These are phyloP conservation scores for Castanospermum australe DNA, from an alignment of 306 rosid genomes.

Conservation along the genomic window DNA sequence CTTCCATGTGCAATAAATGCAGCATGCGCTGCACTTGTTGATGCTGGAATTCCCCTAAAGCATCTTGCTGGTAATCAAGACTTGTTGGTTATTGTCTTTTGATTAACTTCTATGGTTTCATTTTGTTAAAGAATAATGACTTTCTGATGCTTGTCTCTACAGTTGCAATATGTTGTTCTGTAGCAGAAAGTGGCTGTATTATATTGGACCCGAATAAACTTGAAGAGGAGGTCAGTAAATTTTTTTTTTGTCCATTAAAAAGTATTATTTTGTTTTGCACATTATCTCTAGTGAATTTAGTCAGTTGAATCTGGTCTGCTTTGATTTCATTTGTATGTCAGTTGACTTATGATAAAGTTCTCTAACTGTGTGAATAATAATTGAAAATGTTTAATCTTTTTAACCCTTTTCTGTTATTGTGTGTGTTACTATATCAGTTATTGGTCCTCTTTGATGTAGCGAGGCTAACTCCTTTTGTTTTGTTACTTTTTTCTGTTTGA, in stretches of 20 bases:
- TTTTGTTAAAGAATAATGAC: conserved; percentile 28
- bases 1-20: conserved; percentile 96
- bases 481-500: neutral
- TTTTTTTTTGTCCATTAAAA: neutral
- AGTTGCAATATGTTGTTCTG: conserved; percentile 91
- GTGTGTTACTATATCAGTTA: neutral
- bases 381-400: neutral
- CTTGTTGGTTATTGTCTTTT: conserved; percentile 14
- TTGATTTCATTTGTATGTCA: neutral
- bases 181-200: conserved; percentile 60
- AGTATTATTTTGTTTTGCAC: neutral
- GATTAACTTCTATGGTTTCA: conserved; percentile 14
- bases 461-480: neutral
- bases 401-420: neutral
- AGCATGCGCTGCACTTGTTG: conserved; percentile 89
- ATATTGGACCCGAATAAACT: conserved; percentile 81
- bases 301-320: neutral
- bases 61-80: conserved; percentile 85
- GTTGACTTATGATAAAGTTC: neutral
- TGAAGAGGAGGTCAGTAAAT: conserved; percentile 81
- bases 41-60: conserved; percentile 87
- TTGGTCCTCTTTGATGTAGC: neutral
- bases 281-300: neutral
- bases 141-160: conserved; percentile 35
- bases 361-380: neutral